phyloP scores from a whole-genome alignment of 495 filamentous ascomycete genomes.

The Bacidia rubella region DNA sequence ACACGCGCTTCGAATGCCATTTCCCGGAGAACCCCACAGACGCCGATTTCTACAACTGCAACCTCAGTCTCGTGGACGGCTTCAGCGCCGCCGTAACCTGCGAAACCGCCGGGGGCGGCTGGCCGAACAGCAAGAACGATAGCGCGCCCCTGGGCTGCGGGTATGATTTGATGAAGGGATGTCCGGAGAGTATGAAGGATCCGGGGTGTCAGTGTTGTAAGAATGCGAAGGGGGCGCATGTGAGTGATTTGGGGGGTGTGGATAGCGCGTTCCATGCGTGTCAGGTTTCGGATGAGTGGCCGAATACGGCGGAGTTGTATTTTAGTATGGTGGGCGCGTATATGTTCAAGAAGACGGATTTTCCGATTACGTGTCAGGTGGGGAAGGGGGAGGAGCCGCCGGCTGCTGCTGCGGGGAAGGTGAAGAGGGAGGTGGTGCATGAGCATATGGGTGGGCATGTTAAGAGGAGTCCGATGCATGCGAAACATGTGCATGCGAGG shows the following conservation, averaged over 20 bases:
- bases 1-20: constrained; percentile 4
- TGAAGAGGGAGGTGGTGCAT: not conserved
- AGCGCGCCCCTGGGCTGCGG: constrained; percentile 1
- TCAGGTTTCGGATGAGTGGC: not conserved
- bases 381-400: not conserved
- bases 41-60: constrained; percentile 8
- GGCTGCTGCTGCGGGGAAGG: not conserved
- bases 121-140: constrained; percentile 4
- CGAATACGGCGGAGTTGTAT: constrained; percentile 1
- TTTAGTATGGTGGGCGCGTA: not conserved
- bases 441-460: not conserved
- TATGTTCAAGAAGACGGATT: constrained; percentile 1
- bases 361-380: constrained; percentile 1
- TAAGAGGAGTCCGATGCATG: not conserved
- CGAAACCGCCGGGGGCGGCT: not conserved
- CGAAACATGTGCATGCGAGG: not conserved
- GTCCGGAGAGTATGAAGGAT: not conserved
- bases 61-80: constrained; percentile 5
- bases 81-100: constrained; percentile 5
- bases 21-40: not conserved
- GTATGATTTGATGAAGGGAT: not conserved
- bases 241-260: not conserved
- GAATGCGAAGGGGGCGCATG: not conserved
- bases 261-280: not conserved
- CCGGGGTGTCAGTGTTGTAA: not conserved